These are phyloP conservation scores for Prunus kanzakura DNA, from an alignment of 306 rosid species.

Conservation along the genomic window DNA sequence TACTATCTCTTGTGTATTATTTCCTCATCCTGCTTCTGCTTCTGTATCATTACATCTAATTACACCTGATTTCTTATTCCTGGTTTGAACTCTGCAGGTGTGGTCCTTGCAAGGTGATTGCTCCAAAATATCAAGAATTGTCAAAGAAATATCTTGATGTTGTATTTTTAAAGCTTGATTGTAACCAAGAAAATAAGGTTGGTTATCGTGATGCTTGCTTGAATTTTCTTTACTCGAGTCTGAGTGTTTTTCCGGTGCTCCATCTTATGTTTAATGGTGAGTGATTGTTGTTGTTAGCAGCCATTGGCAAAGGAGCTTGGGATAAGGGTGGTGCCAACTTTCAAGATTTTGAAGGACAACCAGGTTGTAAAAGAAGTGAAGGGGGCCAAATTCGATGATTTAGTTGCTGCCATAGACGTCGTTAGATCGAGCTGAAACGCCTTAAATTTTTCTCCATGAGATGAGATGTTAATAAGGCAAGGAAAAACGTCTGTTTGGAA, in stretches of 20 bases:
- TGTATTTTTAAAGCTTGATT: conserved; percentile 88
- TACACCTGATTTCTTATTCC: conserved; percentile 11
- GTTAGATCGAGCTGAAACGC: conserved; percentile 56
- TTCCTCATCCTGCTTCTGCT: background rate
- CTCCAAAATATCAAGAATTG: conserved; percentile 73
- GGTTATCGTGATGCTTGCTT: background rate
- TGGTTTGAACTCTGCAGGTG: conserved; percentile 54
- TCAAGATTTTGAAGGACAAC: conserved; percentile 79
- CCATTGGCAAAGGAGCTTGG: conserved; percentile 98
- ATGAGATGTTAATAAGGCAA: conserved; percentile 17
- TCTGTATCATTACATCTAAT: background rate
- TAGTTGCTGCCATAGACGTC: conserved; percentile 70
- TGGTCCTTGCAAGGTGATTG: conserved; percentile 98
- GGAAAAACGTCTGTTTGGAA: conserved; percentile 6
- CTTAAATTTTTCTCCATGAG: background rate
- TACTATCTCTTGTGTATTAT: background rate
- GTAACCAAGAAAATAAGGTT: conserved; percentile 91
- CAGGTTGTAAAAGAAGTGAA: conserved; percentile 82
- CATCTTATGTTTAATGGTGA: conserved; percentile 4
- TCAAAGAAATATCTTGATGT: conserved; percentile 81
- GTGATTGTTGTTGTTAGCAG: conserved; percentile 46
- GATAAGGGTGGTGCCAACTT: conserved; percentile 91
- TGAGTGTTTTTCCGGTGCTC: background rate
- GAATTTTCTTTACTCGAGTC: background rate
- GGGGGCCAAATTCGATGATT: conserved; percentile 87